Conservation (phyloP, 2,329 filamentous ascomycete species). For the Annulohypoxylon truncatum region DNA sequence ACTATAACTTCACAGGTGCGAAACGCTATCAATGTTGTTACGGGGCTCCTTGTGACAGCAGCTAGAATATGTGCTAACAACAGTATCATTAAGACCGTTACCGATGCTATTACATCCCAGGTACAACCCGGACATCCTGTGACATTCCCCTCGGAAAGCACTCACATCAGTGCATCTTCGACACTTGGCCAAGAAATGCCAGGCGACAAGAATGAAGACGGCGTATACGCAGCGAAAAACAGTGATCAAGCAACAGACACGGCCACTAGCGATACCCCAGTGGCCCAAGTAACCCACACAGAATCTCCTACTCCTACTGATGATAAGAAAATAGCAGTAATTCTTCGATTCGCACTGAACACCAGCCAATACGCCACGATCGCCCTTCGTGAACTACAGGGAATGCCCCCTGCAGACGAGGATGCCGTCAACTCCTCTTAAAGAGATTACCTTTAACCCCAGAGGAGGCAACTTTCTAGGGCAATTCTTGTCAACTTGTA, state of each 20-base stretch:
- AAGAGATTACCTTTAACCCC: not conserved
- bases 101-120: conserved; percentile 12
- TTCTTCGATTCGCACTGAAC: conserved; percentile 50
- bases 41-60: conserved; percentile 38
- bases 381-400: conserved; percentile 51
- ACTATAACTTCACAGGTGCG: conserved; percentile 46
- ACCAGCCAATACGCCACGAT: conserved; percentile 53
- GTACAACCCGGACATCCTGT: conserved; percentile 7
- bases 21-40: conserved; percentile 33
- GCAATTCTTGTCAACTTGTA: not conserved
- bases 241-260: conserved; percentile 1
- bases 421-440: not conserved
- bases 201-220: not conserved
- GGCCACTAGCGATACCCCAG: conserved; percentile 9
- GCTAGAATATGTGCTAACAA: conserved; percentile 41
- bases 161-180: not conserved
- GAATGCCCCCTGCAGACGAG: conserved; percentile 20
- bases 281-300: not conserved
- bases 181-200: not conserved
- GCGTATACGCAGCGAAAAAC: conserved; percentile 6
- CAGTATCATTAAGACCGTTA: conserved; percentile 33
- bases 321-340: conserved; percentile 49
- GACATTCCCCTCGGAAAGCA: conserved; percentile 1
- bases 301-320: conserved; percentile 20
- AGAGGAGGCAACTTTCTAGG: not conserved